Percentiles rank a stretch among this genome's conserved stretches.
Evolutionary conservation across 345 rosid genomes (phyloP).

Genomic region (Erysimum cheiranthoides): DNA sequence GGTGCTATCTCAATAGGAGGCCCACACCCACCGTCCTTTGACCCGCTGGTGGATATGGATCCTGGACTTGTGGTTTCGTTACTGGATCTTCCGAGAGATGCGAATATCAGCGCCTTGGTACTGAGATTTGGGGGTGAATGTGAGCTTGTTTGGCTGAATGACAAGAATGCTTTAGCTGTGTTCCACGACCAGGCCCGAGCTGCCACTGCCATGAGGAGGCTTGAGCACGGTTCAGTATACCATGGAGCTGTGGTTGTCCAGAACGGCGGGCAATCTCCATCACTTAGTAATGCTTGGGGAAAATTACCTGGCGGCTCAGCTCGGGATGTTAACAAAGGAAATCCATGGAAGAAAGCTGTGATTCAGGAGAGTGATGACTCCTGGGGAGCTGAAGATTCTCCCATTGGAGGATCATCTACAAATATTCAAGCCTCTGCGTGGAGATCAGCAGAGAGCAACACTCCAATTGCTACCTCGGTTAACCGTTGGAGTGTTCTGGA

Average conservation of each 20-base stretch:
- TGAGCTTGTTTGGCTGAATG: constrained; percentile 91
- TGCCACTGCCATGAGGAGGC: constrained; percentile 98
- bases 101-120: constrained; percentile 80
- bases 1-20: constrained; percentile 53
- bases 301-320: constrained; percentile 34
- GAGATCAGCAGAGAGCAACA: constrained; percentile 55
- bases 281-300: constrained; percentile 69
- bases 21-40: constrained; percentile 66
- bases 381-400: constrained; percentile 67
- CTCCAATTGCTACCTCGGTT: constrained; percentile 57
- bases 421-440: constrained; percentile 53
- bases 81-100: constrained; percentile 87
- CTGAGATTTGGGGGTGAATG: constrained; percentile 97
- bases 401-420: constrained; percentile 44
- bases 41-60: constrained; percentile 91
- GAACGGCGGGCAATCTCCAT: constrained; percentile 48
- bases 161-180: constrained; percentile 91
- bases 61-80: constrained; percentile 91
- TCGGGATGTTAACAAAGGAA: constrained; percentile 52
- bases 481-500: constrained; percentile 81
- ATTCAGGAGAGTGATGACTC: constrained; percentile 66
- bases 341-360: constrained; percentile 90
- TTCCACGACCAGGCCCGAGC: constrained; percentile 92
- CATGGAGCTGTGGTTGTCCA: constrained; percentile 71
- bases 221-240: constrained; percentile 88